Conservation (phyloP, 2,329 filamentous ascomycete species). For the Ascochyta viciae-villosae region DNA sequence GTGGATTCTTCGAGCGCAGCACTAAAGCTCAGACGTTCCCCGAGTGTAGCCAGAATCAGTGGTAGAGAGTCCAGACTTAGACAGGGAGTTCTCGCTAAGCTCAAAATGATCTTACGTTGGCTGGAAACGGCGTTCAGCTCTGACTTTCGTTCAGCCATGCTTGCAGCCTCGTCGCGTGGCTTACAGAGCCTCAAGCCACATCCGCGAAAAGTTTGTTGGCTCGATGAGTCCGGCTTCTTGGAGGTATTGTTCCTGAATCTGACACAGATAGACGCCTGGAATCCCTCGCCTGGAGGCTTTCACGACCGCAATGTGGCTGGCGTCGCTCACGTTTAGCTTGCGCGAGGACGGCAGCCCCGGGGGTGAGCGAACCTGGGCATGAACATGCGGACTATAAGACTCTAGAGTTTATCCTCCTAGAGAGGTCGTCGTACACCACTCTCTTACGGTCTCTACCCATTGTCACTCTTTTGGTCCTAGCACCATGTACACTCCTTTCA, state of each 20-base stretch:
- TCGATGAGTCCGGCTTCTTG: background rate
- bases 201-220: background rate
- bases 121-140: background rate
- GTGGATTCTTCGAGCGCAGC: background rate
- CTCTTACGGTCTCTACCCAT: background rate
- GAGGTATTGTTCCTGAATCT: background rate
- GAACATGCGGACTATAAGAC: background rate
- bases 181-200: background rate
- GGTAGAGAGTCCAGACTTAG: background rate
- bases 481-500: slow-evolving; percentile 1
- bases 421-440: background rate
- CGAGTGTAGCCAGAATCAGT: background rate
- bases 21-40: background rate
- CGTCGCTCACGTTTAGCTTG: background rate
- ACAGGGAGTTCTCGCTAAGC: background rate
- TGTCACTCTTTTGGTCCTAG: background rate
- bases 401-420: background rate
- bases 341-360: background rate
- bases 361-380: no score
- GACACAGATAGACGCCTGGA: background rate
- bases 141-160: background rate
- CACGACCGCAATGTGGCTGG: background rate
- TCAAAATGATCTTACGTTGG: background rate
- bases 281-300: background rate
- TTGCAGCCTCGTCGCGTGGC: background rate